These are phyloP conservation scores for Podaxis sp. DNA, from an alignment of 768 basidiomycete genomes.

Conservation along the genomic window DNA sequence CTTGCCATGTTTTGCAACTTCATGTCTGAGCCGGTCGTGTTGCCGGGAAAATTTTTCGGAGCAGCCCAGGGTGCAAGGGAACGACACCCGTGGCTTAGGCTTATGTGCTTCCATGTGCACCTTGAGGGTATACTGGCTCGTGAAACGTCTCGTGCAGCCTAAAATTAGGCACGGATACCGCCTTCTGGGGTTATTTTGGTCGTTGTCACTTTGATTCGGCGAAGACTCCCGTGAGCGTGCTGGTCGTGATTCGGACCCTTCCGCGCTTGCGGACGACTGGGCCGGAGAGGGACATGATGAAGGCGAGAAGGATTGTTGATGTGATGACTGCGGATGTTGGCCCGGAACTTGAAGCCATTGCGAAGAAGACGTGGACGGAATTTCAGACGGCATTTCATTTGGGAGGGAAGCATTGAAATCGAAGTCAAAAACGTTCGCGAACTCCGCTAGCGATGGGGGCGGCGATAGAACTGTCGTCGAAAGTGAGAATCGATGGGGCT, in stretches of 20 bases:
- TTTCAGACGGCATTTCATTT: conserved; percentile 2
- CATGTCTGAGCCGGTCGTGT: conserved; percentile 57
- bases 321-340: conserved; percentile 16
- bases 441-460: conserved; percentile 32
- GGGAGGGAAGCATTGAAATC: conserved; percentile 28
- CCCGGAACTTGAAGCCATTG: conserved; percentile 12
- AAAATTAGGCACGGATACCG: conserved; percentile 48
- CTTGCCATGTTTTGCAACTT: conserved; percentile 58
- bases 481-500: conserved; percentile 13
- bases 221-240: conserved; percentile 32
- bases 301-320: conserved; percentile 20
- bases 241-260: conserved; percentile 23
- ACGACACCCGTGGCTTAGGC: conserved; percentile 47
- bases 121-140: conserved; percentile 53
- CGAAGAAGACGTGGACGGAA: conserved; percentile 9
- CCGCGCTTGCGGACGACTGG: conserved; percentile 27
- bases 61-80: conserved; percentile 56
- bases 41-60: conserved; percentile 54
- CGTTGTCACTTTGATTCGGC: conserved; percentile 32
- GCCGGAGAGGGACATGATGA: conserved; percentile 25
- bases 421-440: conserved; percentile 32
- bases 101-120: conserved; percentile 58
- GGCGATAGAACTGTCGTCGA: conserved; percentile 29
- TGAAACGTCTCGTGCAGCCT: conserved; percentile 50
- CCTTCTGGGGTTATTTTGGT: conserved; percentile 33